phyloP scores from a whole-genome alignment of 805 yeast genomes.

The Clavispora santaluciae region DNA sequence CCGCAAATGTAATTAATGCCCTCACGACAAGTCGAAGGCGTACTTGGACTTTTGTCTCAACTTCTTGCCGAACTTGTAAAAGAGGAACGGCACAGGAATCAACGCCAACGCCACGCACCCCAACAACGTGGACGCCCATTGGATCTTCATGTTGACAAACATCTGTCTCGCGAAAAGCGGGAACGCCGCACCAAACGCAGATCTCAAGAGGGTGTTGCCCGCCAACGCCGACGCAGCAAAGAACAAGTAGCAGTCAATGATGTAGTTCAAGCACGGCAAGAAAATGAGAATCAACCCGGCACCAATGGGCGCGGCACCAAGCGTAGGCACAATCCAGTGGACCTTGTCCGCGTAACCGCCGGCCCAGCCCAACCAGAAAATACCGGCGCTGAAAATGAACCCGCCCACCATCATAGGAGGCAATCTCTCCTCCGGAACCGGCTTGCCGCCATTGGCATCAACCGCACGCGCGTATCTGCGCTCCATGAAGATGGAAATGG shows the following conservation, averaged over 20 bases:
- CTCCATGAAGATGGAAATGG: slow-evolving; percentile 51
- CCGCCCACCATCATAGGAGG: slow-evolving; percentile 19
- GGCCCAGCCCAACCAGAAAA: slow-evolving; percentile 20
- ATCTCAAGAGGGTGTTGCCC: slow-evolving; percentile 60
- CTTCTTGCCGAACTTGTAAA: slow-evolving; percentile 41
- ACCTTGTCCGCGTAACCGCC: slow-evolving; percentile 15
- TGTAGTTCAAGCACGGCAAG: slow-evolving; percentile 64
- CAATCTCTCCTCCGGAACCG: slow-evolving; percentile 19
- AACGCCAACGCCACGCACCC: slow-evolving; percentile 56
- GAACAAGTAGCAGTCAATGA: slow-evolving; percentile 62
- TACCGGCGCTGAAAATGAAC: slow-evolving; percentile 12
- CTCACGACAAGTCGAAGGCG: slow-evolving; percentile 9
- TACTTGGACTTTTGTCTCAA: slow-evolving; percentile 55
- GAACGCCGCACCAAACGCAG: slow-evolving; percentile 59
- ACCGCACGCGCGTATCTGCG: slow-evolving; percentile 45
- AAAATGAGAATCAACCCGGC: slow-evolving; percentile 52
- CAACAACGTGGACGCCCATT: slow-evolving; percentile 75
- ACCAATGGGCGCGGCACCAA: slow-evolving; percentile 58
- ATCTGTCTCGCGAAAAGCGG: slow-evolving; percentile 69
- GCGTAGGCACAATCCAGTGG: slow-evolving; percentile 48
- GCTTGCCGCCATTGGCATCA: slow-evolving; percentile 15
- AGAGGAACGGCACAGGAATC: slow-evolving; percentile 65
- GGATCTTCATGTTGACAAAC: slow-evolving; percentile 63
- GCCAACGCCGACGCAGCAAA: slow-evolving; percentile 60
- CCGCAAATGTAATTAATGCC: no score